Evolutionary conservation across 2,329 filamentous ascomycete genomes (phyloP), one percentile per base, ranked within the genome.

Genomic region (Colletotrichum gloeosporioides): DNA sequence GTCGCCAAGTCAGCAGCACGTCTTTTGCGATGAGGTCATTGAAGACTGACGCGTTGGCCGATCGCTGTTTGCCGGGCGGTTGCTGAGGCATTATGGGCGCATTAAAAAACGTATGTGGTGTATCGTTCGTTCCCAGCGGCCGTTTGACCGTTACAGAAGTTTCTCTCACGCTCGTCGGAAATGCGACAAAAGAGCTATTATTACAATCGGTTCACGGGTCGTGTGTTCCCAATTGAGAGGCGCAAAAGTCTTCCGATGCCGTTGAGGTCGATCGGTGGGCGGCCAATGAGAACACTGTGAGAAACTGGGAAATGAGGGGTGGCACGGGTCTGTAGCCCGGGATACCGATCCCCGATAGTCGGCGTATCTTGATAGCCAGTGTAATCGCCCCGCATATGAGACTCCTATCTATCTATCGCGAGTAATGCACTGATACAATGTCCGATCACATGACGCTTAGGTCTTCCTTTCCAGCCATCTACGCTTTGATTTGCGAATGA

Each of bases 41-140:
- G 32, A 29, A 27, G 63, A 76, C 74, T 76, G 71, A 76, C 74
- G 74, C 74, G 16, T 76, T 76, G 27, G 74, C 74, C 29, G 74
- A 76, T 36, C 74, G 74, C 8, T 65, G 57, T 53, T 76, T 76
- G 70, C 53, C 71, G 1, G 59, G 39, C 10, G 71, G 34, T 69
- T 69, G 74, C 25, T 63, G 64, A 69, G 74, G 65, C 74, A 76
- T 76, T 25, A 34, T 65, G 59, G 25, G 55, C 66, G 49, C 34
- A 44, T 65, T 32, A 27, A n/a, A 63, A 31, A 36, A 36, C 18
- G 31, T 12, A 22, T 31, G 22, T 22, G 31, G 29, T 34, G 59
- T 34, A 29, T 22, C n/a, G 18, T 15, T 63, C 10, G 29, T 32
- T 31, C 9, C n/a, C n/a, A 32, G 22, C 13, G 2, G 6, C n/a